Evolutionary conservation across 768 basidiomycete species (phyloP), one percentile per base, ranked within the genome.

Genomic region (Suillus paluster): DNA sequence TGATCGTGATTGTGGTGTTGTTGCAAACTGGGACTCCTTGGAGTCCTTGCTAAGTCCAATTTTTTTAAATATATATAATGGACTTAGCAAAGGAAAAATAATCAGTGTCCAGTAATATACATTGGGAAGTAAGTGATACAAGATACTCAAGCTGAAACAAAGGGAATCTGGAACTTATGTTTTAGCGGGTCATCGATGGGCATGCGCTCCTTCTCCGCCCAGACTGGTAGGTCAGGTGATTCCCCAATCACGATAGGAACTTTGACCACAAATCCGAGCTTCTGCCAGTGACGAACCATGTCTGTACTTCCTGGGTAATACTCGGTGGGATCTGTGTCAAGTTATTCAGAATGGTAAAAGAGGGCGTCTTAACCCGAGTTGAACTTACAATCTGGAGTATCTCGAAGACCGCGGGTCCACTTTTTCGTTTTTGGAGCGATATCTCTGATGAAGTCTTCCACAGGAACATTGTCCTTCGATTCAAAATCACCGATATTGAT

Each of bases 231-330:
- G n/a, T 42, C 15, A 4, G 3, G n/a, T n/a, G 11, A 9, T 17
- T 44, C 34, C 6, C 59, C 59, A 42, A 61, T 44, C 19, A 36
- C 14, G 17, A 44, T 17, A 54, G 49, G 39, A 17, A 11, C 15
- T 46, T 63, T 64, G n/a, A 55, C 34, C 15, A 68, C 46, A 38
- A 68, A 68, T 9, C 67, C 67, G n/a, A 68, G 54, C 12, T 60
- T 34, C 4, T 67, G 53, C 67, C 67, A 68, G 58, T 61, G 23
- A 19, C 44, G 64, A 33, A 68, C 48, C 67, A 68, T 68, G 45
- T 68, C 67, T 17, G 66, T 66, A 58, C 66, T 65, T 27, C 62
- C 64, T 4, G 66, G 67, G 53, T 19, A 65, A 55, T 59, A 68
- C n/a, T 57, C 46, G 12, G 5, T n/a, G 3, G 38, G 39, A 19